phyloP scores from a whole-genome alignment of 306 rosid species.

The Sicyos edulis region DNA sequence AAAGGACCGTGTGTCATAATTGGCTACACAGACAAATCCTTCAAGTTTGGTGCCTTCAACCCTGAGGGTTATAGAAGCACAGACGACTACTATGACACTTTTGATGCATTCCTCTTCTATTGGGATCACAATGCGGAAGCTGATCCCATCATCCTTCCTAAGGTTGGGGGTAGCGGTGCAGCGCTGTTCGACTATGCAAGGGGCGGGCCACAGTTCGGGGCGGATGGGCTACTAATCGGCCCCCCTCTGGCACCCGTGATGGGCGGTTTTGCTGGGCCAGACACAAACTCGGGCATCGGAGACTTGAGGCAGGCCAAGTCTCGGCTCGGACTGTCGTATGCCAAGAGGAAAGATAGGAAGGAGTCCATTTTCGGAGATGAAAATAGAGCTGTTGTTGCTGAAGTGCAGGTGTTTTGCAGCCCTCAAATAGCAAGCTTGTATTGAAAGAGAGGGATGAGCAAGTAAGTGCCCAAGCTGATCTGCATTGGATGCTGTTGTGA shows the following conservation, averaged over 20 bases:
- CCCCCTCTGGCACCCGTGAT: slow-evolving; percentile 47
- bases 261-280: slow-evolving; percentile 52
- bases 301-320: slow-evolving; percentile 78
- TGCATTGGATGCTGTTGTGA: not conserved
- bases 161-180: slow-evolving; percentile 52
- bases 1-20: slow-evolving; percentile 88
- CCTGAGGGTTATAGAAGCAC: slow-evolving; percentile 97
- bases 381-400: slow-evolving; percentile 52
- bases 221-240: slow-evolving; percentile 69
- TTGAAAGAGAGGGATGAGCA: slow-evolving; percentile 26
- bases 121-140: slow-evolving; percentile 33
- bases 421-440: slow-evolving; percentile 90
- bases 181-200: slow-evolving; percentile 49
- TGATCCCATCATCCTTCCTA: slow-evolving; percentile 40
- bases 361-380: slow-evolving; percentile 78
- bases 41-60: slow-evolving; percentile 90
- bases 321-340: slow-evolving; percentile 78
- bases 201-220: slow-evolving; percentile 82
- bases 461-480: not conserved
- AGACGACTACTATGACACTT: slow-evolving; percentile 76
- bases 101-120: slow-evolving; percentile 76
- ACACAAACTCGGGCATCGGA: slow-evolving; percentile 54
- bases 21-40: slow-evolving; percentile 68
- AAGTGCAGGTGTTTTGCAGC: slow-evolving; percentile 77
- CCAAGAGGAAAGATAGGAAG: slow-evolving; percentile 79